Percentiles rank a stretch among this genome's conserved stretches.
phyloP scores from a whole-genome alignment of 768 basidiomycete species.

The Suillus brevipes region DNA sequence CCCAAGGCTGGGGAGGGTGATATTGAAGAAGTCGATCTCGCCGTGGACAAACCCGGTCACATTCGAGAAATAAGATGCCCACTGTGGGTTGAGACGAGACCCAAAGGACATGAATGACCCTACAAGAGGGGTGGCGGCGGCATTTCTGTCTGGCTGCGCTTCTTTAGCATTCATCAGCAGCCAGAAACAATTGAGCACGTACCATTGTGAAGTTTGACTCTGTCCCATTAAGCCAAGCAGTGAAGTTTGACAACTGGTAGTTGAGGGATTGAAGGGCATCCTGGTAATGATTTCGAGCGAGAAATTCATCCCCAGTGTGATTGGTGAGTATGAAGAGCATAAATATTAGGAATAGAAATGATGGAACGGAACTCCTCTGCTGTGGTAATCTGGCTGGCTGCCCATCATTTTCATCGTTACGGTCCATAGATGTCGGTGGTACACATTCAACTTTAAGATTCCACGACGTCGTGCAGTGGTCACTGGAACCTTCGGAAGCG shows the following conservation, averaged over 20 bases:
- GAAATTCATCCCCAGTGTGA: slow-evolving; percentile 66
- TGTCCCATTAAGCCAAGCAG: slow-evolving; percentile 72
- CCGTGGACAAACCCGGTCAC: slow-evolving; percentile 80
- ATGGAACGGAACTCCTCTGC: slow-evolving; percentile 63
- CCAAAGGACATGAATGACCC: slow-evolving; percentile 49
- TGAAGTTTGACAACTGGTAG: slow-evolving; percentile 69
- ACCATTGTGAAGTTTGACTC: slow-evolving; percentile 68
- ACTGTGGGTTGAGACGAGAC: slow-evolving; percentile 42
- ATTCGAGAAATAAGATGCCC: slow-evolving; percentile 68
- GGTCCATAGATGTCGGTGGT: slow-evolving; percentile 27
- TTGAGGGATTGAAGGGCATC: slow-evolving; percentile 59
- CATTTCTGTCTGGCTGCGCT: slow-evolving; percentile 48
- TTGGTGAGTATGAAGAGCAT: slow-evolving; percentile 80
- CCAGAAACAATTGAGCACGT: slow-evolving; percentile 20
- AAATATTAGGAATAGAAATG: slow-evolving; percentile 72
- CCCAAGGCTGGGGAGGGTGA: slow-evolving; percentile 49
- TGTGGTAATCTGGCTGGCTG: slow-evolving; percentile 32
- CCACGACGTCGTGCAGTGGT: neutral
- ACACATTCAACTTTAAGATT: neutral
- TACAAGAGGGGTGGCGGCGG: slow-evolving; percentile 46
- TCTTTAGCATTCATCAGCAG: slow-evolving; percentile 9
- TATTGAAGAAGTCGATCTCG: slow-evolving; percentile 59
- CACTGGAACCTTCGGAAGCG: neutral
- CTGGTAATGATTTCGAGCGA: slow-evolving; percentile 63
- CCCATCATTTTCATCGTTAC: slow-evolving; percentile 23